A percentile compares a stretch with the other conserved stretches of the same genome.
Evolutionary conservation across 2,329 filamentous ascomycete genomes (phyloP).

Genomic region (Penicillium crustosum): DNA sequence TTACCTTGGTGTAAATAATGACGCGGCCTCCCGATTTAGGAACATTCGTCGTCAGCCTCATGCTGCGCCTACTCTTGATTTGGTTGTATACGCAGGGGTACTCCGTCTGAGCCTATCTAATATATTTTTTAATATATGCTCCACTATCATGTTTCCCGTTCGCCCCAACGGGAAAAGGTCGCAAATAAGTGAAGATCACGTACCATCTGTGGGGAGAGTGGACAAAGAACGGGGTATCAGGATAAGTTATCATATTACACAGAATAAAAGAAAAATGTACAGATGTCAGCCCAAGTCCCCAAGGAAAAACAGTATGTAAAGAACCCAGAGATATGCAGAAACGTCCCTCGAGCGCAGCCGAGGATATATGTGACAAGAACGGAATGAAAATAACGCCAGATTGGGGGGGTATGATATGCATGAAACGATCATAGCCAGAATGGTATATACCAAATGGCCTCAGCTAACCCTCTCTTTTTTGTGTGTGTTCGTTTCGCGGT

Average conservation of each 20-base stretch:
- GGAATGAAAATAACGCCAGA: slow-evolving; percentile 18
- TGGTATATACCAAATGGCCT: slow-evolving; percentile 16
- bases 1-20: not conserved
- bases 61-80: not conserved
- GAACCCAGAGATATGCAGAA: not conserved
- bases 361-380: not conserved
- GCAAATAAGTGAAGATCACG: not conserved
- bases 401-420: slow-evolving; percentile 27
- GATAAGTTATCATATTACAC: slow-evolving; percentile 11
- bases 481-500: not conserved
- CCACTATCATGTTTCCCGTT: not conserved
- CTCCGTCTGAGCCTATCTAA: not conserved
- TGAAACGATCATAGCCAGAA: slow-evolving; percentile 21
- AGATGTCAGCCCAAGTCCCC: not conserved
- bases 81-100: not conserved
- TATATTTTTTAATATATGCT: not conserved
- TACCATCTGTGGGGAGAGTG: not conserved
- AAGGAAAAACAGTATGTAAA: not conserved
- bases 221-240: not conserved
- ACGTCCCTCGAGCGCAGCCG: not conserved
- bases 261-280: not conserved
- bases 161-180: not conserved
- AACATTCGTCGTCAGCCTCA: not conserved
- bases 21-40: not conserved
- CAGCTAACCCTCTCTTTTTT: slow-evolving; percentile 4